Evolutionary conservation across 192 early-diverging fungal genomes (phyloP).

Genomic region (Ramicandelaber brevisporus): DNA sequence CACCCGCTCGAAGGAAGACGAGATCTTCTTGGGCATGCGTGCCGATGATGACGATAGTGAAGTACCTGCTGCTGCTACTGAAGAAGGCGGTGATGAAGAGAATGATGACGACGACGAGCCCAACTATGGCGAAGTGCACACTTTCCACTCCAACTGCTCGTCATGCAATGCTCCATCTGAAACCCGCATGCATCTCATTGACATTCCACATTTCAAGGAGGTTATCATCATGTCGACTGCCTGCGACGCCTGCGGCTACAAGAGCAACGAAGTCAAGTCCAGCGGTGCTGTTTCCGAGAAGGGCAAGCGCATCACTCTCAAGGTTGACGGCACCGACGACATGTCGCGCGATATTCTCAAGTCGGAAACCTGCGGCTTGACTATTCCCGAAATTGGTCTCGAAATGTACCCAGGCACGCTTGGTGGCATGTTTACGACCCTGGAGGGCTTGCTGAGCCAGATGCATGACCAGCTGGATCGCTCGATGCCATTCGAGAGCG

Average conservation of each 20-base stretch:
- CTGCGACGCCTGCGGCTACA: conserved; percentile 82
- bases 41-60: conserved; percentile 24
- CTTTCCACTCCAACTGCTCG: conserved; percentile 69
- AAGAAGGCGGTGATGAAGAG: conserved; percentile 13
- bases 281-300: conserved; percentile 56
- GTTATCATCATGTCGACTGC: conserved; percentile 85
- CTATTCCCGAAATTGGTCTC: conserved; percentile 69
- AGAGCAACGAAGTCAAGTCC: conserved; percentile 89
- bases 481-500: conserved; percentile 33
- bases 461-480: conserved; percentile 59
- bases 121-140: conserved; percentile 39
- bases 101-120: conserved; percentile 22
- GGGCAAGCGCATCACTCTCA: conserved; percentile 62
- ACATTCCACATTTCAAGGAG: conserved; percentile 90
- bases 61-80: conserved; percentile 4
- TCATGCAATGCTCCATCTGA: conserved; percentile 47
- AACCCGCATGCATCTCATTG: conserved; percentile 72
- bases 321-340: conserved; percentile 62
- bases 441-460: conserved; percentile 76
- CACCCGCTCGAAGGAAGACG: conserved; percentile 49
- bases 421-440: conserved; percentile 85
- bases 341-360: conserved; percentile 81
- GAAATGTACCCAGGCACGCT: conserved; percentile 70
- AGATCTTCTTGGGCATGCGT: conserved; percentile 43
- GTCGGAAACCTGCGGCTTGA: conserved; percentile 77